Evolutionary conservation across 2,329 filamentous ascomycete species (phyloP).

Genomic region (Metarhizium sp.): DNA sequence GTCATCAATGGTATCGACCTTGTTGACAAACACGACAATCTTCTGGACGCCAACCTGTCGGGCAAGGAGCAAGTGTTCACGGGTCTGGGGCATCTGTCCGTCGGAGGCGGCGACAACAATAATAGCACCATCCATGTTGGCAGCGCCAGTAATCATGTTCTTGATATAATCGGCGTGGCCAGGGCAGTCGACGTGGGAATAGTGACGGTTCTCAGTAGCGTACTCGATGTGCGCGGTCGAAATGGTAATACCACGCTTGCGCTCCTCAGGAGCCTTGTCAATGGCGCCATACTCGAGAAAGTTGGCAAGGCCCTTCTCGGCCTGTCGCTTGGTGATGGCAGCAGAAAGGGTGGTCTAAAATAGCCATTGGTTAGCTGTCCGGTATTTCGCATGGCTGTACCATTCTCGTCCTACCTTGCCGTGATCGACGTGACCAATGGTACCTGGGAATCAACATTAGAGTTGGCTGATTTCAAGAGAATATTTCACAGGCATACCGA

Average conservation of each 20-base stretch:
- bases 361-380: background rate
- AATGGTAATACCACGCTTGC: constrained; percentile 99
- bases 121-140: constrained; percentile 98
- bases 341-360: constrained; percentile 89
- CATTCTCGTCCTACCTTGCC: constrained; percentile 63
- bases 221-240: constrained; percentile 98
- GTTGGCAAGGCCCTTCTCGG: constrained; percentile 85
- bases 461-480: background rate
- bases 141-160: constrained; percentile 99
- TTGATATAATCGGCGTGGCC: constrained; percentile 99
- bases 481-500: constrained; percentile 50
- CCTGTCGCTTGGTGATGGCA: constrained; percentile 96
- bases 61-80: constrained; percentile 95
- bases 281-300: constrained; percentile 98
- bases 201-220: constrained; percentile 86
- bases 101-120: constrained; percentile 98
- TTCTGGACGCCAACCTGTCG: constrained; percentile 97
- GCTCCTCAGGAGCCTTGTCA: constrained; percentile 98
- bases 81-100: constrained; percentile 98
- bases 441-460: constrained; percentile 44
- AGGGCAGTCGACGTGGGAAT: constrained; percentile 99
- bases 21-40: constrained; percentile 99
- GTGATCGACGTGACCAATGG: constrained; percentile 99
- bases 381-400: background rate
- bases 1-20: constrained; percentile 94